Evolutionary conservation across 23 red algal genomes (phyloP).

Genomic region (Agarophyton chilense): DNA sequence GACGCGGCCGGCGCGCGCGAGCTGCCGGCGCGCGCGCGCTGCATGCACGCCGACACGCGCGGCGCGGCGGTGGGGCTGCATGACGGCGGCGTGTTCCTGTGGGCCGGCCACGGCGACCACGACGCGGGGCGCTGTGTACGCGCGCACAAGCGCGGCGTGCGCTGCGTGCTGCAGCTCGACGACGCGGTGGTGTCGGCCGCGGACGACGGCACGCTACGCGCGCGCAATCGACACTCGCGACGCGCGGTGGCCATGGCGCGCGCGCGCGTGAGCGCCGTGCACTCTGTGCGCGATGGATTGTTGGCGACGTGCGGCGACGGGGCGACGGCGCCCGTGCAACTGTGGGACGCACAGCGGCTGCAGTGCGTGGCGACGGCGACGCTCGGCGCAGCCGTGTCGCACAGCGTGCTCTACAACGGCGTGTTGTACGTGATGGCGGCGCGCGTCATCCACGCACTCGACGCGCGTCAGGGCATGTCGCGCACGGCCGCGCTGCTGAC

Average conservation of each 20-base stretch:
- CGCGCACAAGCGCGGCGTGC: neutral
- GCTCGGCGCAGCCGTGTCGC: neutral
- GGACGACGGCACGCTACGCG: conserved; percentile 25
- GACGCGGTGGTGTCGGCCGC: neutral
- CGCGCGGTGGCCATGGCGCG: conserved; percentile 6
- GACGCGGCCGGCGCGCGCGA: neutral
- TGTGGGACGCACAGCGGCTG: conserved; percentile 24
- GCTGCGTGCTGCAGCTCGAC: neutral
- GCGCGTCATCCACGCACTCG: conserved; percentile 10
- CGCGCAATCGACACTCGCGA: neutral
- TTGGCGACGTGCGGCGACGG: neutral
- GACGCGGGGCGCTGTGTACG: neutral
- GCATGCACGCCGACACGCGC: neutral
- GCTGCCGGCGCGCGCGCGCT: neutral
- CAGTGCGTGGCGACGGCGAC: conserved; percentile 22
- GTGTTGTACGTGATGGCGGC: conserved; percentile 2
- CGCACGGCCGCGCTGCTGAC: conserved; percentile 36
- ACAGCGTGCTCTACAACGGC: neutral
- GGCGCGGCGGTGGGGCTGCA: neutral
- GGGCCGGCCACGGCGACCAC: too few relatives aligned
- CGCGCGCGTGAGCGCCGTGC: conserved; percentile 13
- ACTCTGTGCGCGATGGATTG: neutral
- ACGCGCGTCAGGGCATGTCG: neutral
- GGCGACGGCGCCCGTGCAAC: conserved; percentile 41
- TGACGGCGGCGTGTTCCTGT: neutral